Base-by-base conservation (phyloP, 257 asterid genomes). In the Striga asiatica region DNA sequence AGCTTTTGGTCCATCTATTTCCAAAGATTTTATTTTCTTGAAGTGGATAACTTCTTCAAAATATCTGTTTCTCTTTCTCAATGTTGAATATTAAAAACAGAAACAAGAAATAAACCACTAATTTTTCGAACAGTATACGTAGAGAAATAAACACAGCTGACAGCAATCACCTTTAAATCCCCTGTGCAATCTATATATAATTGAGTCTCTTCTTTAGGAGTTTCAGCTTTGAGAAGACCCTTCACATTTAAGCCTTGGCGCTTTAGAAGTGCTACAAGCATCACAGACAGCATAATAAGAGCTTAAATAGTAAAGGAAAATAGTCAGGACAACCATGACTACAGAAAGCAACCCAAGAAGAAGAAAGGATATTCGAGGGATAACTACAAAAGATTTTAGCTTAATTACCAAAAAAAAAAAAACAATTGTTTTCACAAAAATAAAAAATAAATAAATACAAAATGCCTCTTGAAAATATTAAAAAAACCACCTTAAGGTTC, bases 171-270 rank as follows among this genome's bases (percentile, higher is more conserved):
- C 99, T 85, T 91, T 78, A 93, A 74, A 72, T 83, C 70, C 50
- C 99, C 99, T 0, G 99, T 81, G 82, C 95, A 83, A 61, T 93
- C 99, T 61, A 93, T 88, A 71, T 64, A 71, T 29, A 82, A 79
- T 58, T 78, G 92, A 53, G 85, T 84, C 66, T 85, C 99, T 68
- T 88, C 97, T 80, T 81, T 93, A 37, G 89, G 87, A 50, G 97
- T 73, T 56, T 88, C 83, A 47, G 95, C 81, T 84, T 93, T 93
- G 71, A 83, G 65, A 66, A 93, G 80, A 53, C 99, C 99, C 76
- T 78, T 88, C 73, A 85, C 97, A 8, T 88, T 83, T 63, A 93
- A 69, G 72, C 99, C 99, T 75, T 83, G 96, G 50, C 99, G 91
- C 81, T 88, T 88, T 46, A 93, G 77, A 77, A 93, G 89, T 24